Conservation (phyloP, 2,329 filamentous ascomycete species). For the Talaromyces sp. region DNA sequence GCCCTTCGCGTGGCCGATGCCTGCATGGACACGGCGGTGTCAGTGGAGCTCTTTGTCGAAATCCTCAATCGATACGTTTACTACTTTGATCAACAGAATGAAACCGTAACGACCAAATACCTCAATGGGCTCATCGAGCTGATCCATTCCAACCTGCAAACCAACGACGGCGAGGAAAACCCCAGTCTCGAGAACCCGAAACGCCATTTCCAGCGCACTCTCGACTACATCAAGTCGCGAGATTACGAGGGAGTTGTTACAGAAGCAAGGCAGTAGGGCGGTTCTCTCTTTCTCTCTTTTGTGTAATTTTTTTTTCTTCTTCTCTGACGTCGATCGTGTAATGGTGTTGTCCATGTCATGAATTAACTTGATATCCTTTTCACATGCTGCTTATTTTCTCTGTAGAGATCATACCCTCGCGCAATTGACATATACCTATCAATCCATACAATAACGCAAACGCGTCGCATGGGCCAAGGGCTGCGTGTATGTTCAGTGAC, state of each 20-base stretch:
- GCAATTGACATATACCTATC: background rate
- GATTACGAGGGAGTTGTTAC: constrained; percentile 91
- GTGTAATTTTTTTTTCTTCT: background rate
- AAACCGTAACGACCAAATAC: constrained; percentile 96
- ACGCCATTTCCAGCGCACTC: constrained; percentile 88
- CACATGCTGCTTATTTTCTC: background rate
- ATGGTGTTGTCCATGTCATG: constrained; percentile 8
- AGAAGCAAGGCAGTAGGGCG: constrained; percentile 46
- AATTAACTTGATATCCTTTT: constrained; percentile 9
- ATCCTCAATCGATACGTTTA: constrained; percentile 98
- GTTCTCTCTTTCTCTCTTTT: background rate
- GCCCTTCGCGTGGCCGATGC: constrained; percentile 94
- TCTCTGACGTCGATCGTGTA: background rate
- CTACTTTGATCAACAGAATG: constrained; percentile 98
- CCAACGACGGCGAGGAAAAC: constrained; percentile 62
- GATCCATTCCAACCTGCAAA: constrained; percentile 91
- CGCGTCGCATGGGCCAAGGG: too few relatives aligned
- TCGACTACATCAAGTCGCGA: constrained; percentile 86
- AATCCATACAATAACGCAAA: background rate
- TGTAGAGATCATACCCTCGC: background rate
- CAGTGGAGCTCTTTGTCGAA: constrained; percentile 96
- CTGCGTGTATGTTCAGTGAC: too few relatives aligned
- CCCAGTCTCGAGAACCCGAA: constrained; percentile 80
- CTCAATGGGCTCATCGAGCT: constrained; percentile 96
- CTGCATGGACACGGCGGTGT: constrained; percentile 97